Conservation (phyloP, 805 yeast genomes). For the Metschnikowia drakensbergensis region DNA sequence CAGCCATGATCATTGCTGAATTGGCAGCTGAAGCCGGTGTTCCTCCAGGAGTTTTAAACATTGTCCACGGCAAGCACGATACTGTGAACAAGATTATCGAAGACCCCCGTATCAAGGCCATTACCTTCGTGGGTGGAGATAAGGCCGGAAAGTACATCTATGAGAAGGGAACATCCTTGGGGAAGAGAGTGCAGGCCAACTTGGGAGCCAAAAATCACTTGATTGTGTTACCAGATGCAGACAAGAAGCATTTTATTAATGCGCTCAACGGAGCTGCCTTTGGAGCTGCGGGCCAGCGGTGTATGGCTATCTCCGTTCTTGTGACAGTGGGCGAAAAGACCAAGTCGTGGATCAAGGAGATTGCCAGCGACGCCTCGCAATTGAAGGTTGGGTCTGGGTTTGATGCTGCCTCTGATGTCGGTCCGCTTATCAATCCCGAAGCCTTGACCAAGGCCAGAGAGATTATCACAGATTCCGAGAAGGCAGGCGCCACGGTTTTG, state of each 20-base stretch:
- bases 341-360: conserved; percentile 58
- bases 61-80: conserved; percentile 69
- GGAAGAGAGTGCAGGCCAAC: conserved; percentile 74
- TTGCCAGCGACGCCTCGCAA: conserved; percentile 52
- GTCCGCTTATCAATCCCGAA: conserved; percentile 67
- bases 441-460: conserved; percentile 51
- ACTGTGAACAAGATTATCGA: conserved; percentile 68
- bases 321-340: conserved; percentile 64
- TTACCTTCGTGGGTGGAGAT: conserved; percentile 78
- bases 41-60: conserved; percentile 68
- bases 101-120: conserved; percentile 71
- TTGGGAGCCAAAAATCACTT: conserved; percentile 80
- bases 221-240: conserved; percentile 69
- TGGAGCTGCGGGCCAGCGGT: conserved; percentile 83
- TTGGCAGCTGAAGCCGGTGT: conserved; percentile 69
- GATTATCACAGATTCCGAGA: conserved; percentile 52
- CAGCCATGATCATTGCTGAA: conserved; percentile 70
- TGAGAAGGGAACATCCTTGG: conserved; percentile 59
- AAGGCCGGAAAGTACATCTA: conserved; percentile 74
- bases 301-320: conserved; percentile 73
- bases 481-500: conserved; percentile 57
- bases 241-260: conserved; percentile 57
- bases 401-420: conserved; percentile 57
- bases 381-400: conserved; percentile 67
- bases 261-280: conserved; percentile 73